Evolutionary conservation across 1,284 basidiomycete genomes (phyloP), one percentile per base, ranked within the genome.

Genomic region (Microbotryomycetes sp.): DNA sequence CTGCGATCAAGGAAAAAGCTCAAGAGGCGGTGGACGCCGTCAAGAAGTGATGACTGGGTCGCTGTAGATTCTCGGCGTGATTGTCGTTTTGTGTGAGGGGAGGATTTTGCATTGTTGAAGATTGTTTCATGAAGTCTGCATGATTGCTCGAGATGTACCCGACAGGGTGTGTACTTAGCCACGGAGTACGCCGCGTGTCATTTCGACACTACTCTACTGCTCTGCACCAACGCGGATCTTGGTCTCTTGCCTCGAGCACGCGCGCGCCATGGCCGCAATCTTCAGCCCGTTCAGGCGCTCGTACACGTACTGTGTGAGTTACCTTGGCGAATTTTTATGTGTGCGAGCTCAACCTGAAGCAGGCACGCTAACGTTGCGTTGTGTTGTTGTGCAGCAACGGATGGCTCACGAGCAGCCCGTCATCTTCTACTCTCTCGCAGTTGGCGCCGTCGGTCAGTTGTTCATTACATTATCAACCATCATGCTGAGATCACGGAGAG

Each of bases 401-500:
- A 83, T 86, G 72, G 90, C 92, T 42, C 93, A 97, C 79, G 92
- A 96, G 79, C 85, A 85, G 71, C 92, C 92, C 42, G 88, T 90
- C 73, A 84, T 96, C 76, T 93, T 94, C 80, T 96, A 86, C 79
- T 89, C 91, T 6, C 81, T 87, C 74, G 76, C 85, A 56, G 77
- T 96, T 63, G 92, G 92, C 49, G 73, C 69, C 12, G 65, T 74
- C 46, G 77, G 76, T 71, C 45, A 51, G 74, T 58, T 23, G 15
- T 7, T 32, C n/a, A 46, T 32, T 29, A 31, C 9, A 31, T 26
- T 31, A 42, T 26, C 25, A 12, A 28, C 47, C 49, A 22, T 7
- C 48, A 19, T 29, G 50, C 49, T n/a, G 23, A n/a, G n/a, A n/a
- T n/a, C 36, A 42, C 36, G 19, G 36, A 42, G 9, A 42, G 12